Evolutionary conservation across 2,329 filamentous ascomycete genomes (phyloP).

Genomic region (Trichoderma asperellum): DNA sequence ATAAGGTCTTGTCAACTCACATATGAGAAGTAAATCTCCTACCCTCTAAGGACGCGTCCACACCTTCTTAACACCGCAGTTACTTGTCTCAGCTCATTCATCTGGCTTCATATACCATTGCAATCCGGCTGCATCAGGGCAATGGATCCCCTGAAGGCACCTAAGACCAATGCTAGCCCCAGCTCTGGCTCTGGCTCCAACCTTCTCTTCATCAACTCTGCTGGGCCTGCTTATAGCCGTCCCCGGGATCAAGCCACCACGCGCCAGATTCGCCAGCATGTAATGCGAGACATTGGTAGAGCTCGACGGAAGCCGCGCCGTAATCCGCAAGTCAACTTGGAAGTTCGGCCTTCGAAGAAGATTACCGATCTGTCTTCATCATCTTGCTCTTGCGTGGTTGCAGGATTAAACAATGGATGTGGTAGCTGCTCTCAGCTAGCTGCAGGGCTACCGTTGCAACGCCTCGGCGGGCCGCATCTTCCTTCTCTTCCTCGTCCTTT

Average conservation of each 20-base stretch:
- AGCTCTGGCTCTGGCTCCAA: neutral
- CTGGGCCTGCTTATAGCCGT: neutral
- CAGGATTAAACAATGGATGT: neutral
- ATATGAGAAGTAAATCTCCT: neutral
- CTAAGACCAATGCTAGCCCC: neutral
- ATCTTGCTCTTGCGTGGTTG: neutral
- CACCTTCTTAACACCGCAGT: neutral
- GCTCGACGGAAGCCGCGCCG: conserved; percentile 25
- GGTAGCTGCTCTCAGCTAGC: neutral
- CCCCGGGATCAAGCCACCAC: conserved; percentile 17
- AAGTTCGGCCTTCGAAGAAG: neutral
- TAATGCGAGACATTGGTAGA: conserved; percentile 28
- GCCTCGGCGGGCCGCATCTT: neutral
- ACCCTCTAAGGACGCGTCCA: neutral
- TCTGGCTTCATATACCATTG: neutral
- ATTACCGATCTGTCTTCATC: neutral
- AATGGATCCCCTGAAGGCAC: neutral
- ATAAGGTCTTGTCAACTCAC: conserved; percentile 1
- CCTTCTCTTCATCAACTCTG: conserved; percentile 27
- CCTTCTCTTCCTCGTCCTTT: conserved; percentile 11
- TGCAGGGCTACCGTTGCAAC: neutral
- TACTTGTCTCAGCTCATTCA: neutral
- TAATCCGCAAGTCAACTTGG: conserved; percentile 21
- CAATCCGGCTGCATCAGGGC: neutral
- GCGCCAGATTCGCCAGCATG: conserved; percentile 24